Evolutionary conservation across 257 asterid genomes (phyloP).

Genomic region (Ligustrum vulgare): DNA sequence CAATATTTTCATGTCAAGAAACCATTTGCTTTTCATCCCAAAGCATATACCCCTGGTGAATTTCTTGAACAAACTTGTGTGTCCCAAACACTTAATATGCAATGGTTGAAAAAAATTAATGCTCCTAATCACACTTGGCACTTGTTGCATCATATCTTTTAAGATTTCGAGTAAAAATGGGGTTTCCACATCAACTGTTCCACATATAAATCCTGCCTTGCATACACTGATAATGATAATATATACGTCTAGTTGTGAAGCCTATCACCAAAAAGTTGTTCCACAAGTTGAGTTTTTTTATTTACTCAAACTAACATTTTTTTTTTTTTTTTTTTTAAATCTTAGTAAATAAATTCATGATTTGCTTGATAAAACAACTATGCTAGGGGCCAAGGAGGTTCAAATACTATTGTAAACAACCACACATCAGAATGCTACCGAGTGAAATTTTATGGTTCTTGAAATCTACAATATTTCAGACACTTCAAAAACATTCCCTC

Average conservation of each 20-base stretch:
- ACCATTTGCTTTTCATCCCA: not conserved
- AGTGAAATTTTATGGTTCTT: not conserved
- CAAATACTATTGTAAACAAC: not conserved
- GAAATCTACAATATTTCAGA: not conserved
- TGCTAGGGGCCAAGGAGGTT: not conserved
- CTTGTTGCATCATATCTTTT: not conserved
- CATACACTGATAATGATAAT: not conserved
- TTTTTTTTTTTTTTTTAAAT: too few species aligned
- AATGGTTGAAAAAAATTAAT: not conserved
- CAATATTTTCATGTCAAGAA: not conserved
- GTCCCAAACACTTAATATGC: not conserved
- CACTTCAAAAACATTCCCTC: not conserved
- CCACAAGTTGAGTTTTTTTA: not conserved
- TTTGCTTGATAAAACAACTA: not conserved
- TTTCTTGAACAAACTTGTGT: too few species aligned
- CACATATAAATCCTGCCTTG: not conserved
- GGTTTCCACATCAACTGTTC: not conserved
- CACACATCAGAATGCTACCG: not conserved
- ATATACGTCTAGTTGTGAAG: not conserved
- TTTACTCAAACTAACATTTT: too few species aligned
- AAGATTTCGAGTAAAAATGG: not conserved
- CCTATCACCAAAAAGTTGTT: not conserved
- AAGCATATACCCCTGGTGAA: not conserved
- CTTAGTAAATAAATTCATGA: not conserved
- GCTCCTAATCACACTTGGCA: not conserved